These are phyloP conservation scores for Fusarium lateritium DNA, from an alignment of 2,329 filamentous ascomycete genomes.

Conservation along the genomic window DNA sequence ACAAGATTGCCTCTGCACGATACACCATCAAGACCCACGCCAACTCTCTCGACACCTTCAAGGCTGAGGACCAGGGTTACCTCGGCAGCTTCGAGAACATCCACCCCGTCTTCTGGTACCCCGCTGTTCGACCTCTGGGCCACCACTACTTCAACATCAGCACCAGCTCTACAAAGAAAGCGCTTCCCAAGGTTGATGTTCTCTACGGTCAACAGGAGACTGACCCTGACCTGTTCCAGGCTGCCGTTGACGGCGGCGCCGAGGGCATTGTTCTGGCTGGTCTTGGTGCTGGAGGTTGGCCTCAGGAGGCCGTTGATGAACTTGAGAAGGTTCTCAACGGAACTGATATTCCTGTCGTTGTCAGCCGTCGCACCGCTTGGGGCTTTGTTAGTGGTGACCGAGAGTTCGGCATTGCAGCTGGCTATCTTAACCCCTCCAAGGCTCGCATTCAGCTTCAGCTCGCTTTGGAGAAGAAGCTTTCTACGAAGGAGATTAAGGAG, in stretches of 20 bases:
- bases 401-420: conserved; percentile 58
- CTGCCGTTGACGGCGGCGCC: conserved; percentile 63
- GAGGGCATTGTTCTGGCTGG: conserved; percentile 69
- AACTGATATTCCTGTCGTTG: conserved; percentile 62
- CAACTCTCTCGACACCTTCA: conserved; percentile 74
- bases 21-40: conserved; percentile 74
- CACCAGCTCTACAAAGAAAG: conserved; percentile 41
- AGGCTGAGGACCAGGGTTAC: conserved; percentile 67
- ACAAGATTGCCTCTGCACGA: conserved; percentile 69
- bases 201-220: conserved; percentile 68
- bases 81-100: conserved; percentile 71
- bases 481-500: conserved; percentile 30
- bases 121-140: conserved; percentile 62
- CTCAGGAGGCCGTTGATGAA: conserved; percentile 53
- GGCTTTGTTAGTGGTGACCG: conserved; percentile 61
- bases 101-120: conserved; percentile 72
- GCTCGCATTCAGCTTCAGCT: conserved; percentile 65
- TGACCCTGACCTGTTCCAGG: conserved; percentile 60
- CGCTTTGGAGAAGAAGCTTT: conserved; percentile 47
- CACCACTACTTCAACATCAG: conserved; percentile 60
- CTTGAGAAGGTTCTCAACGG: conserved; percentile 61
- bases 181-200: conserved; percentile 69
- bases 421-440: conserved; percentile 69
- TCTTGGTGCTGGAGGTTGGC: conserved; percentile 67
- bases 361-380: conserved; percentile 64